These are phyloP conservation scores for Saccharum spontaneum DNA, from an alignment of 176 grass and related monocot species.

Conservation along the genomic window DNA sequence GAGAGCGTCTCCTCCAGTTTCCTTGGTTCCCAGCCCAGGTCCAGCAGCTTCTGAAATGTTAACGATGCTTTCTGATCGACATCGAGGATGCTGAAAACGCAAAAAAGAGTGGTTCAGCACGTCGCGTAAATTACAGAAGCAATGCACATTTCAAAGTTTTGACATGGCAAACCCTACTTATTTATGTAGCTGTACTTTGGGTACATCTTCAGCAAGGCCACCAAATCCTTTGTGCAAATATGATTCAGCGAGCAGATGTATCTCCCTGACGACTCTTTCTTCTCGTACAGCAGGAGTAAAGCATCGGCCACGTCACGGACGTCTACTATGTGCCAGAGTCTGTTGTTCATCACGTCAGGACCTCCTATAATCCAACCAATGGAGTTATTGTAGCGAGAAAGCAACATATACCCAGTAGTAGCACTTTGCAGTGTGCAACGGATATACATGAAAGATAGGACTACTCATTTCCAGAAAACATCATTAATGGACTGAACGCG, in stretches of 20 bases:
- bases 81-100: slow-evolving; percentile 8
- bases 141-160: too few relatives aligned
- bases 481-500: not conserved
- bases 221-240: slow-evolving; percentile 26
- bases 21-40: slow-evolving; percentile 47
- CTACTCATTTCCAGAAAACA: not conserved
- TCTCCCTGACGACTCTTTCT: slow-evolving; percentile 38
- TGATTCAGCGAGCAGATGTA: slow-evolving; percentile 41
- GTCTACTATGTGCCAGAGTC: slow-evolving; percentile 39
- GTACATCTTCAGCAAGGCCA: slow-evolving; percentile 50
- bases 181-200: slow-evolving; percentile 28
- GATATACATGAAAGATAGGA: not conserved
- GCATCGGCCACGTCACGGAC: slow-evolving; percentile 61
- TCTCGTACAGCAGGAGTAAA: slow-evolving; percentile 48
- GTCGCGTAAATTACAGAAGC: too few relatives aligned
- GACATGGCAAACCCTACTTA: not conserved
- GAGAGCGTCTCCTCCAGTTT: slow-evolving; percentile 37
- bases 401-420: not conserved
- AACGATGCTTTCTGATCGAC: not conserved
- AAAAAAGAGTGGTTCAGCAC: not conserved
- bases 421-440: not conserved
- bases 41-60: slow-evolving; percentile 36
- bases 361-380: slow-evolving; percentile 32
- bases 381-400: not conserved
- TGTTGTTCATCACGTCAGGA: slow-evolving; percentile 43